These are phyloP conservation scores for Annulohypoxylon moriforme DNA, from an alignment of 495 filamentous ascomycete genomes.

Conservation along the genomic window DNA sequence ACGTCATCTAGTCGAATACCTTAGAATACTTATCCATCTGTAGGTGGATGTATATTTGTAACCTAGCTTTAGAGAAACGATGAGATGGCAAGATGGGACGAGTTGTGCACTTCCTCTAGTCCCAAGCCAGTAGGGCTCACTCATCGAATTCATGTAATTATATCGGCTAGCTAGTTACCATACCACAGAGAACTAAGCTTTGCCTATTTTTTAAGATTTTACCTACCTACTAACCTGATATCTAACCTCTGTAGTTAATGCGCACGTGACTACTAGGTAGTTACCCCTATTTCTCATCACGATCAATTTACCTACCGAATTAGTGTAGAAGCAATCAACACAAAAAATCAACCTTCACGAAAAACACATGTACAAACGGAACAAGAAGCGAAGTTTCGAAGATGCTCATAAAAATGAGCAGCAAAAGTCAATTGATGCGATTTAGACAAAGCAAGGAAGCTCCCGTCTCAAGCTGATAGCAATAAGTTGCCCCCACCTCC, in stretches of 20 bases:
- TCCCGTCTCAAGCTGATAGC: slow-evolving; percentile 18
- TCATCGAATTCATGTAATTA: slow-evolving; percentile 1
- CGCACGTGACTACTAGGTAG: neutral
- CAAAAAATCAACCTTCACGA: neutral
- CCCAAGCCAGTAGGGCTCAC: neutral
- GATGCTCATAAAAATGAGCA: slow-evolving; percentile 10
- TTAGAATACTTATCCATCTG: slow-evolving; percentile 1
- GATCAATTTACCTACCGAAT: neutral
- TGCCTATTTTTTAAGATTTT: neutral
- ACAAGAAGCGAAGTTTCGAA: neutral
- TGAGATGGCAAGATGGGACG: slow-evolving; percentile 5
- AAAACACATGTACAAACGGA: slow-evolving; percentile 4
- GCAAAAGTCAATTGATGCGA: slow-evolving; percentile 37
- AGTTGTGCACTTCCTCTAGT: neutral
- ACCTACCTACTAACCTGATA: neutral
- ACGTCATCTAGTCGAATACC: slow-evolving; percentile 6
- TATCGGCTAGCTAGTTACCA: neutral
- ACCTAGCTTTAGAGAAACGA: slow-evolving; percentile 2
- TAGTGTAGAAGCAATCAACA: neutral
- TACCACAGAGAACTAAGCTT: neutral
- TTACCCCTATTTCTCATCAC: neutral
- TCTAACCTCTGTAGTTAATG: neutral
- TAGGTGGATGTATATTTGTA: slow-evolving; percentile 1
- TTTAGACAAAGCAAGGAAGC: slow-evolving; percentile 32
- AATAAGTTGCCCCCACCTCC: slow-evolving; percentile 16